Conservation (phyloP, 2,329 filamentous ascomycete genomes). For the Incumbomyces delicatus region DNA sequence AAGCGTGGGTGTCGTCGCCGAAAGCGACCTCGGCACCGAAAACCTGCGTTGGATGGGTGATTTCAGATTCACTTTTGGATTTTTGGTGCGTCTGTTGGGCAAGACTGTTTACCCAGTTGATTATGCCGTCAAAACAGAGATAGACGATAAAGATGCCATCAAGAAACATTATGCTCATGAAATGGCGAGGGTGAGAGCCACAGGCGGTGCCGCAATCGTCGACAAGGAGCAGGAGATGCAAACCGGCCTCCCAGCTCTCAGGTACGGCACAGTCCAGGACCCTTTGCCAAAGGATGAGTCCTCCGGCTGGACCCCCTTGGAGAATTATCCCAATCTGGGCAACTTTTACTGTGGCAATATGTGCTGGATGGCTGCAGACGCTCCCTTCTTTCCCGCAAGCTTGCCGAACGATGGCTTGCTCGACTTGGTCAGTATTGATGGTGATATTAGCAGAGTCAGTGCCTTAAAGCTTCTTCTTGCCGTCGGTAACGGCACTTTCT, state of each 20-base stretch:
- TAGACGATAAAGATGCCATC: constrained; percentile 64
- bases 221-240: constrained; percentile 25
- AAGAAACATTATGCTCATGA: constrained; percentile 59
- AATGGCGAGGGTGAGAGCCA: constrained; percentile 24
- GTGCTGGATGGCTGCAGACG: constrained; percentile 78
- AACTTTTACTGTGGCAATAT: constrained; percentile 96
- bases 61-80: constrained; percentile 73
- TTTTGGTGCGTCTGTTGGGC: constrained; percentile 64
- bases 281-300: constrained; percentile 64
- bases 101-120: constrained; percentile 82
- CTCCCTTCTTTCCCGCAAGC: constrained; percentile 78
- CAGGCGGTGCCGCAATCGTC: constrained; percentile 29
- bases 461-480: constrained; percentile 61
- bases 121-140: constrained; percentile 72
- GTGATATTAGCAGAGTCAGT: constrained; percentile 57
- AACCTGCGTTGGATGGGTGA: constrained; percentile 87
- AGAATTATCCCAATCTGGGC: constrained; percentile 67
- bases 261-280: constrained; percentile 71
- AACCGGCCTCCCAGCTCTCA: constrained; percentile 57
- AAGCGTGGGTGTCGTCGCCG: constrained; percentile 78
- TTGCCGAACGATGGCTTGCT: constrained; percentile 75
- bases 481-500: constrained; percentile 64
- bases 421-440: constrained; percentile 73
- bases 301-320: constrained; percentile 58
- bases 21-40: constrained; percentile 82